Base-by-base conservation (phyloP, 2,329 filamentous ascomycete genomes). In the Paraconiothyrium brasiliense region DNA sequence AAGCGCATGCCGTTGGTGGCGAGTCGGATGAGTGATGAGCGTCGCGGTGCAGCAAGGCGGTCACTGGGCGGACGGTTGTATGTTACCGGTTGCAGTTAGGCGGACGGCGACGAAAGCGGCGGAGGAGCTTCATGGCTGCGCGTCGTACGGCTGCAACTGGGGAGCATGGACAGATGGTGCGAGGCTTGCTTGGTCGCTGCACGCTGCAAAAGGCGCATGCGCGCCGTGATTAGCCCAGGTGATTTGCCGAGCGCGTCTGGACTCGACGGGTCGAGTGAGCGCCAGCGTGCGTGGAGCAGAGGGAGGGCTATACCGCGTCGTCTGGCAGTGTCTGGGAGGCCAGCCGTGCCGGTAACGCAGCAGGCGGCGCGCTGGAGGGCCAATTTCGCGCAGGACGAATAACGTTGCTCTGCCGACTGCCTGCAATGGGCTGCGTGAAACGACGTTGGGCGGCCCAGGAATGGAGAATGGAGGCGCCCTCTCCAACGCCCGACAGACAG, bases 341-440 rank as follows among this genome's bases (percentile, higher is more conserved):
- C 67, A 69, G 71, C 66, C 65, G 64, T 61, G 61, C 64, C 64
- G 65, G 66, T 57, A 52, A 57, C 60, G 54, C 46, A 51, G 52
- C 67, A 68, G 70, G 66, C 70, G 66, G 61, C 61, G 32, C 32
- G 46, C 49, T 39, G 51, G 54, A 65, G 59, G 58, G 64, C 58
- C 56, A 64, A 67, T 67, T 67, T 71, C 48, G 51, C 61, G 41
- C 48, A 48, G 61, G 67, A 65, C 72, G 72, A 75, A 74, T 74
- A 59, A 62, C 56, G 61, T 54, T 62, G 63, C 63, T 56, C 57
- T 52, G 61, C 56, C 60, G 64, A 48, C 67, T 68, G 67, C 66
- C 20, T 20, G 20, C 69, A 6, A 30, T 30, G 2, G 39, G 14
- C 1, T 68, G 72, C 69, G 76, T 76, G 71, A 73, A 76, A 71